Evolutionary conservation across 2,329 filamentous ascomycete genomes (phyloP), one percentile per base, ranked within the genome.

Genomic region (Lachnellula hyalina): DNA sequence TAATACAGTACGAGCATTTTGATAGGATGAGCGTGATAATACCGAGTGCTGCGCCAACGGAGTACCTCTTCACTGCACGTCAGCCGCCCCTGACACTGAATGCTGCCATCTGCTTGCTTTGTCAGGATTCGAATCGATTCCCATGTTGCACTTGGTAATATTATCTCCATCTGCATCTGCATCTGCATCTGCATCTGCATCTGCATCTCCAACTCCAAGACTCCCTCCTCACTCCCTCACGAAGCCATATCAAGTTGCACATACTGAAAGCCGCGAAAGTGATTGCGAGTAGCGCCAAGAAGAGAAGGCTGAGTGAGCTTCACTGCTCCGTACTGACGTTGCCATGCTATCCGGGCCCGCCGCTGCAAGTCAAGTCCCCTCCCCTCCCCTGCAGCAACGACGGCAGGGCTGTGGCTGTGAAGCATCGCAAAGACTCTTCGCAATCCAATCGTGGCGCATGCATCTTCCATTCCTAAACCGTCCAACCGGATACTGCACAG

Each of bases 251-350:
- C 28, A 11, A 32, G 6, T 28, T 28, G 25, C 25, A 28, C 25
- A 28, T 2, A 28, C 7, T 28, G 25, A 28, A 28, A 28, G 25
- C 25, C 25, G 25, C 25, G 25, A 25, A 25, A 7, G 7, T 9
- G 28, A 32, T 32, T 32, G 28, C 28, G 28, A 32, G 9, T 32
- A 32, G 6, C 7, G 28, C 28, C 28, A 32, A 32, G 28, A 8
- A 32, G 28, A 32, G 28, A 56, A 54, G 54, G 54, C 57, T 56
- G 48, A 56, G 52, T 56, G 48, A 56, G 52, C 52, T 19, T 17
- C 17, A 7, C 5, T 40, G 19, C 8, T 9, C 8, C 7, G 7
- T 32, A 41, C 32, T 56, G 53, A 58, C 55, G 49, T 58, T 44
- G 51, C 17, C n/a, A 45, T 55, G 42, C 23, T 47, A 32, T 36